Conservation (phyloP, 192 early-diverging fungal genomes). For the Coemansia aciculifera region DNA sequence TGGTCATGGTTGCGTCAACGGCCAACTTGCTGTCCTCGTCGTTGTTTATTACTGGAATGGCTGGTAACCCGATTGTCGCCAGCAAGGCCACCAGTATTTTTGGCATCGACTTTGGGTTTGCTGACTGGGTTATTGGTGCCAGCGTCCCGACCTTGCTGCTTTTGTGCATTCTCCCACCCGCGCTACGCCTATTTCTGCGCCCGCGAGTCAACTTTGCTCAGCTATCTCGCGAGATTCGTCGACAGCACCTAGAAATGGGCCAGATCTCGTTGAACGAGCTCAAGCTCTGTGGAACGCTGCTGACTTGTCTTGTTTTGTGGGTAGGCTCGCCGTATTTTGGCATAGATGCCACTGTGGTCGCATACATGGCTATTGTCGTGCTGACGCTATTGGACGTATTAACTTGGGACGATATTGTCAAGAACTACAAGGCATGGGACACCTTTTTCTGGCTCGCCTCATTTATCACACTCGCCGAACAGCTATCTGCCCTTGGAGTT, state of each 20-base stretch:
- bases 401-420: conserved; percentile 65
- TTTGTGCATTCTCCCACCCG: conserved; percentile 37
- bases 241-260: conserved; percentile 27
- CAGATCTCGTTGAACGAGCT: conserved; percentile 32
- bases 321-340: conserved; percentile 60
- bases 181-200: conserved; percentile 28
- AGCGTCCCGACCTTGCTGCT: conserved; percentile 55
- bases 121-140: conserved; percentile 62
- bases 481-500: conserved; percentile 69
- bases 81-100: conserved; percentile 61
- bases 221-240: conserved; percentile 29
- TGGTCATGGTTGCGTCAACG: conserved; percentile 64
- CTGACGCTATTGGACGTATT: conserved; percentile 63
- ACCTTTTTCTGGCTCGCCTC: conserved; percentile 80
- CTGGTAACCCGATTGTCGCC: conserved; percentile 71
- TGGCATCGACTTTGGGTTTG: conserved; percentile 66
- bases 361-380: conserved; percentile 60
- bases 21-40: conserved; percentile 74
- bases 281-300: conserved; percentile 57
- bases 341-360: conserved; percentile 69
- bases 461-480: conserved; percentile 75
- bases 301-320: conserved; percentile 63
- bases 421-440: conserved; percentile 76
- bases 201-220: conserved; percentile 30
- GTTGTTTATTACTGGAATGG: conserved; percentile 73